Base-by-base conservation (phyloP, 2,329 filamentous ascomycete genomes). In the Nakataea oryzae region DNA sequence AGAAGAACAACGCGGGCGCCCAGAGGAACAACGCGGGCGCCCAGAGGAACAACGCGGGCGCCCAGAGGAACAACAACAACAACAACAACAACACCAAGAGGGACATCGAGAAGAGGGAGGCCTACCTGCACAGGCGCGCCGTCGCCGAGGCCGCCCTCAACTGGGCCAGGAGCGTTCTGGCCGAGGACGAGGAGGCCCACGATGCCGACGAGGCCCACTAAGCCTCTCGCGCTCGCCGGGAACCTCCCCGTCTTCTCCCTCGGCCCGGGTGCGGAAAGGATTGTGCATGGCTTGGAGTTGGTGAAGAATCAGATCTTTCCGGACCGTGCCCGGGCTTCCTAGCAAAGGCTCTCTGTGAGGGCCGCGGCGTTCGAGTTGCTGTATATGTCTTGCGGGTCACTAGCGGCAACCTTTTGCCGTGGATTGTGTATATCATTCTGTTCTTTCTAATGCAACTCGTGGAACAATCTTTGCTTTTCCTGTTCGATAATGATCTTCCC, bases 31-130 rank as follows among this genome's bases (percentile, higher is more conserved):
- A 17, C 24, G 24, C n/a, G n/a, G 47, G 32, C 55, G 27, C 17
- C 24, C 26, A 57, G n/a, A 29, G 11, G 9, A 29, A 41, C 32
- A 30, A 27, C 21, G 27, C 9, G 12, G 27, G 13, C 24, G 30
- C 9, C 29, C 27, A 12, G n/a, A 34, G 9, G 56, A 55, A 28
- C 34, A 47, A 54, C 29, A 29, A 32, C 24, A 29, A 28, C 30
- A 27, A 28, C 55, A 54, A 58, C 7, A 57, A 30, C 56, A 63
- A 58, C 58, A 41, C 32, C 27, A 56, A 30, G 55, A 61, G 56
- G 41, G 28, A 50, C 24, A 2, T 60, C 5, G 28, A 30, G 41
- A 26, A 24, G 58, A 21, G 26, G 34, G 6, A 50, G 41, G 6
- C 3, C 6, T 3, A n/a, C 17, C 21, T 50, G 7, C 5, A n/a